Evolutionary conservation across 345 rosid species (phyloP), one percentile per base, ranked within the genome.

Genomic region (Hypericum perforatum): DNA sequence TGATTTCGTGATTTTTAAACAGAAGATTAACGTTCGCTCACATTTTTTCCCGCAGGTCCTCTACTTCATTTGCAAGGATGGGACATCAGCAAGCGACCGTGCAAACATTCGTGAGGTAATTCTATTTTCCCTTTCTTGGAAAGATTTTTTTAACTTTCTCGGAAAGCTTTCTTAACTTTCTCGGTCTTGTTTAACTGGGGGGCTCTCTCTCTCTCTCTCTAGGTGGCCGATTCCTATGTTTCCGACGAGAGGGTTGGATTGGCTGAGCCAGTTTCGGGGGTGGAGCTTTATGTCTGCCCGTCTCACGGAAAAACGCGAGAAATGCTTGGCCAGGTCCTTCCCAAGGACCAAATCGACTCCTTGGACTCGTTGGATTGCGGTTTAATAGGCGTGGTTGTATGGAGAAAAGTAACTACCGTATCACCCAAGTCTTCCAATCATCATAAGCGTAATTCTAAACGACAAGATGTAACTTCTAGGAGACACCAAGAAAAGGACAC

Each of bases 301-400:
- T 79, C 87, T n/a, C 78, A 81, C 62, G 53, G 80, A 0, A 77
- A 64, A 70, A 70, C 73, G 7, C 58, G 74, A 2, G 95, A 84
- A 53, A 56, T 86, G 72, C 72, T 89, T n/a, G 44, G 56, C 74
- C 84, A 78, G 72, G 72, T 80, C 81, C 78, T 89, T 11, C 75
- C 94, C 0, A 70, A 72, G 65, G 92, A 76, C 43, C 87, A 94
- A 62, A 63, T 74, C 9, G 82, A 86, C 41, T 74, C 73, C 49
- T 62, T 82, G 46, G 71, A 75, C 53, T 65, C 80, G 64, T 72
- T 94, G 57, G 89, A 83, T 55, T 60, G 71, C 62, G 97, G 92
- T 56, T 78, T 94, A 59, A 74, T 94, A 59, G 99, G 99, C 52
- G 95, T 89, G 65, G 79, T 89, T 74, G 86, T 94, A 53, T 94